Evolutionary conservation across 768 basidiomycete species (phyloP).

Genomic region (Tulasnella sp.): DNA sequence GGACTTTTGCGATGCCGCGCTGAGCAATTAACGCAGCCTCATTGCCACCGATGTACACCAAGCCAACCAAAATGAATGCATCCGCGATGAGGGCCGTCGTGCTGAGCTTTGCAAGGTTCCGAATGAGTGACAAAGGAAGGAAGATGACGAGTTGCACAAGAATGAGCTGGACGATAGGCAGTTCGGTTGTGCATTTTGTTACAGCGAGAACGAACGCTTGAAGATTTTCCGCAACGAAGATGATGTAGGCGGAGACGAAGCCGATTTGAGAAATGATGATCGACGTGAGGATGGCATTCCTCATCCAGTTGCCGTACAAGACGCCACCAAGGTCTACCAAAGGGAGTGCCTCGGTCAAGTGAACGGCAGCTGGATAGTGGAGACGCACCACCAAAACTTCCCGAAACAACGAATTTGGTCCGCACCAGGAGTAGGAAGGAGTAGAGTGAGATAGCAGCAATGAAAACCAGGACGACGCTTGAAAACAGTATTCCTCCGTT

Average conservation of each 20-base stretch:
- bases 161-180: constrained; percentile 67
- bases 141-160: constrained; percentile 73
- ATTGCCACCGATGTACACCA: constrained; percentile 77
- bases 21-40: constrained; percentile 58
- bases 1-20: constrained; percentile 63
- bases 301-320: constrained; percentile 89
- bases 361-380: neutral
- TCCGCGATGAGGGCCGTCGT: constrained; percentile 88
- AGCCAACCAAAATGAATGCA: constrained; percentile 82
- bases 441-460: constrained; percentile 79
- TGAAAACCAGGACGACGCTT: constrained; percentile 54
- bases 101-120: constrained; percentile 90
- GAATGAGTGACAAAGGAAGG: constrained; percentile 75
- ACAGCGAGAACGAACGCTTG: constrained; percentile 77
- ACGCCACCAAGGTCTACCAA: constrained; percentile 76
- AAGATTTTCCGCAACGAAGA: constrained; percentile 89
- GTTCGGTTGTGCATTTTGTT: constrained; percentile 53
- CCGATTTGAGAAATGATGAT: constrained; percentile 85
- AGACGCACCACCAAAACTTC: constrained; percentile 73
- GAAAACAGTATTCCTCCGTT: constrained; percentile 95
- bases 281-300: constrained; percentile 72
- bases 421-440: constrained; percentile 85
- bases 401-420: constrained; percentile 78
- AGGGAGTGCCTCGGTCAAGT: neutral
- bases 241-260: constrained; percentile 82